These are phyloP conservation scores for Imleria badia DNA, from an alignment of 768 basidiomycete genomes.

Conservation along the genomic window DNA sequence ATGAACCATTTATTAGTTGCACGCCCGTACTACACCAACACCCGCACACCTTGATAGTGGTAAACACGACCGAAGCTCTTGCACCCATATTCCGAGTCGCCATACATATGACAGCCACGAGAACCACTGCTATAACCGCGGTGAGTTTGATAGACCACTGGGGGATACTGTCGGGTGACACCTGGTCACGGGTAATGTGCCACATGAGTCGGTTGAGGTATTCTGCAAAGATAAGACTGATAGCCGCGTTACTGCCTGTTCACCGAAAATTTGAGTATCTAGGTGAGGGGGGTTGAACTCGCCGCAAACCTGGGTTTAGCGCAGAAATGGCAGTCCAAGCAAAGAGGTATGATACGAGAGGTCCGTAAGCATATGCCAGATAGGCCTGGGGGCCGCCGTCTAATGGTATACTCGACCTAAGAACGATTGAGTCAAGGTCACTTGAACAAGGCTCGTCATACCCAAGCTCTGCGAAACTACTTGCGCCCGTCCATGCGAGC, in stretches of 20 bases:
- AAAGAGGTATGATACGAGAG: slow-evolving; percentile 85
- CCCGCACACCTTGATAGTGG: slow-evolving; percentile 69
- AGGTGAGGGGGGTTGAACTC: neutral
- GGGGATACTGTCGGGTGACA: slow-evolving; percentile 77
- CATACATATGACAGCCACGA: slow-evolving; percentile 78
- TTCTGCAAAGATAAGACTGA: slow-evolving; percentile 87
- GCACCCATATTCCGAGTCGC: slow-evolving; percentile 76
- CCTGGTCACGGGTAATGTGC: slow-evolving; percentile 67
- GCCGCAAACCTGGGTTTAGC: slow-evolving; percentile 70
- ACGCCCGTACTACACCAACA: neutral
- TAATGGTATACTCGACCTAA: slow-evolving; percentile 34
- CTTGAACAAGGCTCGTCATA: slow-evolving; percentile 38
- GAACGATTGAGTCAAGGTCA: neutral
- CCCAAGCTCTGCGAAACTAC: slow-evolving; percentile 91
- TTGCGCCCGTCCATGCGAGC: slow-evolving; percentile 93
- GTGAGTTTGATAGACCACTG: slow-evolving; percentile 91
- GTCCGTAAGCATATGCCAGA: slow-evolving; percentile 85
- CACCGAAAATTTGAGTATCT: slow-evolving; percentile 1
- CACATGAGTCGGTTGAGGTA: slow-evolving; percentile 90
- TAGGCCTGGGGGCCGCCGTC: slow-evolving; percentile 72
- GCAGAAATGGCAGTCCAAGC: slow-evolving; percentile 94
- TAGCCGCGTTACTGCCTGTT: slow-evolving; percentile 74
- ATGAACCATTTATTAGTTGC: neutral
- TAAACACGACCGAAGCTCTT: slow-evolving; percentile 83
- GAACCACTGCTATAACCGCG: slow-evolving; percentile 66